Evolutionary conservation across 73 alveolate species (phyloP).

Genomic region (Symbiodinium pilosum): DNA sequence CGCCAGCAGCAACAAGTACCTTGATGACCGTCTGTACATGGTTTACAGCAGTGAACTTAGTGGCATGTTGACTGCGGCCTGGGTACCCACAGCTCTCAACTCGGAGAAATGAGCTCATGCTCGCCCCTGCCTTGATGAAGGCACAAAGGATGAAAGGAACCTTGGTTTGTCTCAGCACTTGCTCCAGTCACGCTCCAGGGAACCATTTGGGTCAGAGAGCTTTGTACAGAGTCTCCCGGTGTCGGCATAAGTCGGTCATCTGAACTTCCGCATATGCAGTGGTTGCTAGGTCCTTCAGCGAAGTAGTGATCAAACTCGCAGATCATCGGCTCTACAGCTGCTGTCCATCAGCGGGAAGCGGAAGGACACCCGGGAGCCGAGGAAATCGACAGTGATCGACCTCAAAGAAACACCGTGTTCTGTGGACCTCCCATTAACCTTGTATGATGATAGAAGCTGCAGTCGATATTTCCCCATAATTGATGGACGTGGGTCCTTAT

Average conservation of each 20-base stretch:
- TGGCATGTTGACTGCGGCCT: not conserved
- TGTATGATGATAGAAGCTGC: no score
- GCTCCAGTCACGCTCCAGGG: not conserved
- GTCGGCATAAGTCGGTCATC: constrained; percentile 49
- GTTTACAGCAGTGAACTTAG: no score
- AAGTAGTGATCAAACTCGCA: not conserved
- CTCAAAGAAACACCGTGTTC: no score
- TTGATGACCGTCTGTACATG: not conserved
- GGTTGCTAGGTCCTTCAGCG: constrained; percentile 53
- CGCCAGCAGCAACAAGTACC: constrained; percentile 85
- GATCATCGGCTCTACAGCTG: no score
- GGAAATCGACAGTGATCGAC: constrained; percentile 77
- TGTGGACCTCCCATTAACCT: no score
- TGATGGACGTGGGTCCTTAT: no score
- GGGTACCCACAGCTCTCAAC: constrained; percentile 55
- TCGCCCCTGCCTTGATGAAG: constrained; percentile 65
- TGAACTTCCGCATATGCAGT: constrained; percentile 46
- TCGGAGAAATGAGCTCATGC: constrained; percentile 64
- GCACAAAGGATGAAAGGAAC: constrained; percentile 71
- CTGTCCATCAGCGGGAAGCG: constrained; percentile 75
- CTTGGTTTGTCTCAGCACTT: not conserved
- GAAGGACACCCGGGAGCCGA: constrained; percentile 54
- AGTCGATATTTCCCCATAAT: no score
- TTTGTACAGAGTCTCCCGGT: constrained; percentile 49
- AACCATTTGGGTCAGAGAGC: not conserved